Percentiles rank a stretch among this genome's conserved stretches.
These are phyloP conservation scores for Glutinoglossum americanum DNA, from an alignment of 495 filamentous ascomycete genomes.

Conservation along the genomic window DNA sequence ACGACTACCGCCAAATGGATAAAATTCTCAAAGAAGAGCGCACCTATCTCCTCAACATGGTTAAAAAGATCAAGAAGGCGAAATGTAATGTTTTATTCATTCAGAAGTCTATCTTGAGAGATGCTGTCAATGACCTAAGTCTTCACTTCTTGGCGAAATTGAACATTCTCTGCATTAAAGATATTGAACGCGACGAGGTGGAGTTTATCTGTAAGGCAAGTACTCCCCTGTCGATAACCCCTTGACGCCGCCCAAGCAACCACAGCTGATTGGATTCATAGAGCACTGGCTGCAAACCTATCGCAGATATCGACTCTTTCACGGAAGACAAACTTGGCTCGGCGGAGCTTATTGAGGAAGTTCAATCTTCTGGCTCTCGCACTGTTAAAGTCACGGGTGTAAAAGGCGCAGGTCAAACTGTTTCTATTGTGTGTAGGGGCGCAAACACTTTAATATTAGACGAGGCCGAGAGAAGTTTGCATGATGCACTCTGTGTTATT, in stretches of 20 bases:
- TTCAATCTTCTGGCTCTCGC: conserved; percentile 63
- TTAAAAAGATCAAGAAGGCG: conserved; percentile 99
- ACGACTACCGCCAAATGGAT: conserved; percentile 99
- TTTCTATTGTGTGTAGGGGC: conserved; percentile 82
- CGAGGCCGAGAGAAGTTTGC: conserved; percentile 85
- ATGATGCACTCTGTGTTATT: conserved; percentile 94
- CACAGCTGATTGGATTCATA: conserved; percentile 7
- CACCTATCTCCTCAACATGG: conserved; percentile 91
- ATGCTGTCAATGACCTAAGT: conserved; percentile 92
- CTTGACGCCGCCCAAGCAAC: neutral
- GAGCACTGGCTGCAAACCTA: conserved; percentile 91
- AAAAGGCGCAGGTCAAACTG: conserved; percentile 58
- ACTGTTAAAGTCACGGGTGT: conserved; percentile 92
- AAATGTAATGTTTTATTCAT: conserved; percentile 98
- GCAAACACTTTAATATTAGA: conserved; percentile 90
- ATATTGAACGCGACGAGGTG: conserved; percentile 94
- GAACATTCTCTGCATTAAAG: conserved; percentile 86
- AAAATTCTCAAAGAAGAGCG: conserved; percentile 99
- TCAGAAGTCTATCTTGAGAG: conserved; percentile 92
- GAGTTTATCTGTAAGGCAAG: conserved; percentile 89
- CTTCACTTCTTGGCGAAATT: conserved; percentile 95
- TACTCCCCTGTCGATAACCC: neutral
- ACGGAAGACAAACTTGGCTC: conserved; percentile 94
- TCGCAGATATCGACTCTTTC: conserved; percentile 96
- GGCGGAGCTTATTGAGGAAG: conserved; percentile 89